Conservation (phyloP, 805 yeast species). For the Dipodascus geniculatus region DNA sequence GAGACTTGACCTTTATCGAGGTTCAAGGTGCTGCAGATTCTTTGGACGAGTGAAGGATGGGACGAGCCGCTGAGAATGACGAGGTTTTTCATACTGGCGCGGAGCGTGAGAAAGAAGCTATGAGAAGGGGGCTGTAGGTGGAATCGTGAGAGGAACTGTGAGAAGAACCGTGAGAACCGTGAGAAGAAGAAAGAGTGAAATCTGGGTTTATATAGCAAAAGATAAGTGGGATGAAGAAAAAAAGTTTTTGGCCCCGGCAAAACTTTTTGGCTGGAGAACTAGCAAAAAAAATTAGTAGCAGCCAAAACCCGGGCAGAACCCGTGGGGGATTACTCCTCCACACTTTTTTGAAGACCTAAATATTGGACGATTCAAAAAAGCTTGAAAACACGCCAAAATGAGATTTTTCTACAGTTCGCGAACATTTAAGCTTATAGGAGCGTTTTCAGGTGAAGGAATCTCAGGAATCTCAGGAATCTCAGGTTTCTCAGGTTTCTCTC, state of each 20-base stretch:
- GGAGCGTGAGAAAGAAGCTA: not conserved
- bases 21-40: conserved; percentile 70
- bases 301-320: not conserved
- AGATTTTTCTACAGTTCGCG: not conserved
- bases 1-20: conserved; percentile 57
- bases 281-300: not conserved
- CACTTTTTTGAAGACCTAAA: not conserved
- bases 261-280: too few species aligned
- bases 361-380: too few species aligned
- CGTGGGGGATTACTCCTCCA: not conserved
- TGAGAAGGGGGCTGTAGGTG: not conserved
- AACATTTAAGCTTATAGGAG: too few species aligned
- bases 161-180: too few species aligned
- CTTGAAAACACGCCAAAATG: too few species aligned
- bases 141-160: too few species aligned
- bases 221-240: not conserved
- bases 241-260: not conserved
- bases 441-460: too few species aligned
- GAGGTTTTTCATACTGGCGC: conserved; percentile 55
- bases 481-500: too few species aligned
- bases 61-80: conserved; percentile 86
- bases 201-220: not conserved
- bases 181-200: too few species aligned
- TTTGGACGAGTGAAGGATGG: conserved; percentile 64
- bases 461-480: too few species aligned